Evolutionary conservation across 371 early-diverging fungal species (phyloP), one percentile per base, ranked within the genome.

Genomic region (Parasitella parasitica): DNA sequence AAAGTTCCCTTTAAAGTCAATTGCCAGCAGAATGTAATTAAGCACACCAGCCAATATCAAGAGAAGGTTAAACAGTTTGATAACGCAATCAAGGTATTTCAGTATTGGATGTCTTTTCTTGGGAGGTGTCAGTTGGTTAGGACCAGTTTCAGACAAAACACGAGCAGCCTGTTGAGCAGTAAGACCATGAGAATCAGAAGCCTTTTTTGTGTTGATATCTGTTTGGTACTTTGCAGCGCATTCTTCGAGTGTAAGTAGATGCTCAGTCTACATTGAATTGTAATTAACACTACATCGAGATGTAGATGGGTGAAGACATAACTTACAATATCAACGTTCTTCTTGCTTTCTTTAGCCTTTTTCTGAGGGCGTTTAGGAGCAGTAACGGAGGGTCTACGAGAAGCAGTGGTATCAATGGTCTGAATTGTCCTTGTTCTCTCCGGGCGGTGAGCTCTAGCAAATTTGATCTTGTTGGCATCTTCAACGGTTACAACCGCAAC

Each of bases 41-140:
- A 89, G 80, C 59, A 94, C 64, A 83, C 94, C 97, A 36, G 94
- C 88, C 20, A 92, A 69, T 20, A 96, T 84, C 66, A 97, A 80
- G 71, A 97, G 75, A 50, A 94, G 48, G 71, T 97, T 97, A 83
- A 97, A 97, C 8, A 95, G 77, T 20, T 84, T 84, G 2, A 71
- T 37, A 48, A 97, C 75, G 67, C 84, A 87, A 54, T 91, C 84
- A 24, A 95, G 48, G 71, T 87, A 97, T 57, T 83, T 82, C 38
- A 92, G 59, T 39, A 93, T 63, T 4, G 88, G 81, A 39, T 86
- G 89, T 66, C 82, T 82, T 70, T 85, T 87, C 69, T 92, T 93
- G 24, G 97, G 96, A 16, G 97, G 97, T 0, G 92, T 83, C 58
- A 97, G 81, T 18, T 84, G 57, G 71, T 97, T 97, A 39, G 87